Evolutionary conservation across 768 basidiomycete genomes (phyloP).

Genomic region (Hortiboletus campestris): DNA sequence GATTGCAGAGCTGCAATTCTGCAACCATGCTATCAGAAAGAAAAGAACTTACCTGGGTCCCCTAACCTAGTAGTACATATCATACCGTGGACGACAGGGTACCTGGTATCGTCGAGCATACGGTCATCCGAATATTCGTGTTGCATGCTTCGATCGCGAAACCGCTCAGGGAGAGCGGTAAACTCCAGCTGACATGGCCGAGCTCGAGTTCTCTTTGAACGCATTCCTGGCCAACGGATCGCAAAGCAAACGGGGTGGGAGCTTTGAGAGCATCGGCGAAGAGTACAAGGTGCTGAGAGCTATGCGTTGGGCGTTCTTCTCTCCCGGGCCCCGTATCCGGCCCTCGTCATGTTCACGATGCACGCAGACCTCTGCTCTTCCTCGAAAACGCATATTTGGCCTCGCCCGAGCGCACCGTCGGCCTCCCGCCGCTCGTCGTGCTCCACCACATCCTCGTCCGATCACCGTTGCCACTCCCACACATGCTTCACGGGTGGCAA

Average conservation of each 20-base stretch:
- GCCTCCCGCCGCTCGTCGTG: constrained; percentile 84
- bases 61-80: no score
- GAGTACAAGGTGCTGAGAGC: constrained; percentile 86
- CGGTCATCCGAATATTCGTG: constrained; percentile 84
- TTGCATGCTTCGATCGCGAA: constrained; percentile 91
- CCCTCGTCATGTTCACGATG: not conserved
- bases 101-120: constrained; percentile 67
- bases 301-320: constrained; percentile 60
- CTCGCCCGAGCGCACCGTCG: constrained; percentile 61
- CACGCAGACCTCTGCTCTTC: constrained; percentile 78
- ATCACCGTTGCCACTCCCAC: constrained; percentile 82
- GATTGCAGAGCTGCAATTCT: no score
- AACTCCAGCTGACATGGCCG: constrained; percentile 96
- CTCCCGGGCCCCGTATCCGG: not conserved
- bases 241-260: constrained; percentile 58
- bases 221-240: constrained; percentile 65
- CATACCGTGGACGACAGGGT: constrained; percentile 53
- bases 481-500: constrained; percentile 89
- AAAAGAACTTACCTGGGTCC: no score
- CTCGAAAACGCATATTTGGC: constrained; percentile 74
- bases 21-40: no score
- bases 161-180: constrained; percentile 89
- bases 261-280: constrained; percentile 75
- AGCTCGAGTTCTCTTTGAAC: constrained; percentile 89
- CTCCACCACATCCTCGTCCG: constrained; percentile 91